Percentiles rank a stretch among this genome's conserved stretches.
Conservation (phyloP, 2,329 filamentous ascomycete species). For the Westerdykella ornata region DNA sequence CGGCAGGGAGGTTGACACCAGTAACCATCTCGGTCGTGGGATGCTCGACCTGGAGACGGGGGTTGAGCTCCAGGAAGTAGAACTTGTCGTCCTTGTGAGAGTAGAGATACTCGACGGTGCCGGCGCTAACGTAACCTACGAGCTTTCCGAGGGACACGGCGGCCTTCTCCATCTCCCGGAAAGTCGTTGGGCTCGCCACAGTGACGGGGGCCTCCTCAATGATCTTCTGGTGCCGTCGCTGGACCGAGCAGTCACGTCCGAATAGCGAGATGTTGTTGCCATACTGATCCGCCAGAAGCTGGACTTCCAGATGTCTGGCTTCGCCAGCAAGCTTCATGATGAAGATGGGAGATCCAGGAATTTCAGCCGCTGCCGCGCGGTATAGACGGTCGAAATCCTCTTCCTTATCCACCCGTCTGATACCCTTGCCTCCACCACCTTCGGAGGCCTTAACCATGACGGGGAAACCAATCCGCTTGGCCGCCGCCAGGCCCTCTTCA, state of each 20-base stretch:
- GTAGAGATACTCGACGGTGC: slow-evolving; percentile 98
- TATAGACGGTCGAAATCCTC: slow-evolving; percentile 81
- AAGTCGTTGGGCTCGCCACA: slow-evolving; percentile 81
- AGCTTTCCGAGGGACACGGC: slow-evolving; percentile 89
- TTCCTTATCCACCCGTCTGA: slow-evolving; percentile 84
- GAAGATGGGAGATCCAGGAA: slow-evolving; percentile 97
- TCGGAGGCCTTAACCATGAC: slow-evolving; percentile 99
- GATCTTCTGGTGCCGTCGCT: slow-evolving; percentile 98
- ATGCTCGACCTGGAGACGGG: slow-evolving; percentile 98
- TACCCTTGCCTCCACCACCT: slow-evolving; percentile 98
- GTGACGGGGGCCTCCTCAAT: slow-evolving; percentile 98
- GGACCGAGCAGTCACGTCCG: slow-evolving; percentile 96
- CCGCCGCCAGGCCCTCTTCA: slow-evolving; percentile 81
- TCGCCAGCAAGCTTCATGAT: slow-evolving; percentile 99
- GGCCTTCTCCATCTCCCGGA: slow-evolving; percentile 93
- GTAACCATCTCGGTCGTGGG: slow-evolving; percentile 99
- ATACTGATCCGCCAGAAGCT: slow-evolving; percentile 96
- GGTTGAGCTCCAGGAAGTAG: slow-evolving; percentile 98
- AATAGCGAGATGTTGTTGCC: slow-evolving; percentile 99
- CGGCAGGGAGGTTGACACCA: slow-evolving; percentile 92
- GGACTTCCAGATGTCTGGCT: slow-evolving; percentile 92
- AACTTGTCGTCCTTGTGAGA: slow-evolving; percentile 97
- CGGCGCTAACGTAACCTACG: slow-evolving; percentile 96
- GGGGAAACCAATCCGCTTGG: slow-evolving; percentile 89
- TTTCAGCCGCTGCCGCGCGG: slow-evolving; percentile 93